These are phyloP conservation scores for Entrophospora sp. DNA, from an alignment of 192 early-diverging fungal genomes.

Conservation along the genomic window DNA sequence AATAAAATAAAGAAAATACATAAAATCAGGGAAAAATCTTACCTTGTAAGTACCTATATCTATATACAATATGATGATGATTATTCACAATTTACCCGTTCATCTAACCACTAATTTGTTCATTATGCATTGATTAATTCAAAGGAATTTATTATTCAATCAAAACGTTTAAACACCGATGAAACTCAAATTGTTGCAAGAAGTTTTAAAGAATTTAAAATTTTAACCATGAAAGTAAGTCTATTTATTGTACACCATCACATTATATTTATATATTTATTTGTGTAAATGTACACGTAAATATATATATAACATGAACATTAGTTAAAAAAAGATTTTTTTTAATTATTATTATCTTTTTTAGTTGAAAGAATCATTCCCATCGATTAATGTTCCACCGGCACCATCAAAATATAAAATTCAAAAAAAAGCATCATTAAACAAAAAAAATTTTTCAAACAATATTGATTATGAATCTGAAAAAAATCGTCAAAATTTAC, in stretches of 20 bases:
- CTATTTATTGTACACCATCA: not conserved
- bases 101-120: too few relatives aligned
- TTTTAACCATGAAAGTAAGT: slow-evolving; percentile 33
- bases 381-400: slow-evolving; percentile 36
- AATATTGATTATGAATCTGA: slow-evolving; percentile 27
- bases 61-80: too few relatives aligned
- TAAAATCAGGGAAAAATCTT: slow-evolving; percentile 32
- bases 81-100: too few relatives aligned
- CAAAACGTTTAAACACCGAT: slow-evolving; percentile 19
- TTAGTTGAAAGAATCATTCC: slow-evolving; percentile 34
- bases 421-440: slow-evolving; percentile 16
- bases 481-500: slow-evolving; percentile 40
- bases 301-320: not conserved
- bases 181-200: slow-evolving; percentile 30
- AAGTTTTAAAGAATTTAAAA: slow-evolving; percentile 38
- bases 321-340: not conserved
- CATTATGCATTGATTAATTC: too few relatives aligned
- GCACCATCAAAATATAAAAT: slow-evolving; percentile 33
- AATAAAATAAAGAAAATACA: slow-evolving; percentile 28
- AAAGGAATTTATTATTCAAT: slow-evolving; percentile 38
- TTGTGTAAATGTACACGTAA: too few relatives aligned
- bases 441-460: not conserved
- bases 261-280: too few relatives aligned
- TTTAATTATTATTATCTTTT: not conserved
- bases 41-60: slow-evolving; percentile 26